Conservation (phyloP, 345 rosid genomes). For the Schrenkiella parvula region DNA sequence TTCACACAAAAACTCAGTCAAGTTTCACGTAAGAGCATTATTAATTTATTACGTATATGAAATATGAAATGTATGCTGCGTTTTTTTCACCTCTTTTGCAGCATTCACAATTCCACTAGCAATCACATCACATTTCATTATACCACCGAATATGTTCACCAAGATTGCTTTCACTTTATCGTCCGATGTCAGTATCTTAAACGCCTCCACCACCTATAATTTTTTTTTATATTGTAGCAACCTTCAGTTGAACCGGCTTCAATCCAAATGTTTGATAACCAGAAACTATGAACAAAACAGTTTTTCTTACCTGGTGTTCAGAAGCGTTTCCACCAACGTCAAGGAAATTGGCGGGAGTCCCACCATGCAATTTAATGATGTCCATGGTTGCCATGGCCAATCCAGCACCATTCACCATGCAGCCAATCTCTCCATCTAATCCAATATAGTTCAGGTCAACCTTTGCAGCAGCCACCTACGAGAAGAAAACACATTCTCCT, state of each 20-base stretch:
- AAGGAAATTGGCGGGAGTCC: constrained; percentile 97
- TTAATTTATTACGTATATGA: not conserved
- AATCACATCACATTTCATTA: constrained; percentile 98
- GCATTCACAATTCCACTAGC: constrained; percentile 99
- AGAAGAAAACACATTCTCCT: constrained; percentile 14
- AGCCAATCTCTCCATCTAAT: constrained; percentile 98
- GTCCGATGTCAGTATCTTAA: constrained; percentile 95
- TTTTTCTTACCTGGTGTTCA: constrained; percentile 65
- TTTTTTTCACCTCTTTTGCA: constrained; percentile 71
- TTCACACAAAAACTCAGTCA: not conserved
- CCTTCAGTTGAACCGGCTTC: not conserved
- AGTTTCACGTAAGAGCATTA: not conserved
- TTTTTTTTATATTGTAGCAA: not conserved
- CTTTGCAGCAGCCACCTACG: constrained; percentile 86
- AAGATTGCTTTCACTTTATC: constrained; percentile 96
- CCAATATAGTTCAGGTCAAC: constrained; percentile 98
- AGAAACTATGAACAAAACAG: not conserved
- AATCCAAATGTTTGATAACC: not conserved
- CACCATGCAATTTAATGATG: constrained; percentile 95
- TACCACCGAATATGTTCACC: constrained; percentile 98
- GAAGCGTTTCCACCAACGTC: constrained; percentile 99
- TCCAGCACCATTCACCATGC: constrained; percentile 99
- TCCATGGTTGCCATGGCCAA: constrained; percentile 99
- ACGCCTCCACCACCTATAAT: constrained; percentile 96
- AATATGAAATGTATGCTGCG: not conserved